phyloP scores from a whole-genome alignment of 2,329 filamentous ascomycete species.

The Plenodomus tracheiphilus region DNA sequence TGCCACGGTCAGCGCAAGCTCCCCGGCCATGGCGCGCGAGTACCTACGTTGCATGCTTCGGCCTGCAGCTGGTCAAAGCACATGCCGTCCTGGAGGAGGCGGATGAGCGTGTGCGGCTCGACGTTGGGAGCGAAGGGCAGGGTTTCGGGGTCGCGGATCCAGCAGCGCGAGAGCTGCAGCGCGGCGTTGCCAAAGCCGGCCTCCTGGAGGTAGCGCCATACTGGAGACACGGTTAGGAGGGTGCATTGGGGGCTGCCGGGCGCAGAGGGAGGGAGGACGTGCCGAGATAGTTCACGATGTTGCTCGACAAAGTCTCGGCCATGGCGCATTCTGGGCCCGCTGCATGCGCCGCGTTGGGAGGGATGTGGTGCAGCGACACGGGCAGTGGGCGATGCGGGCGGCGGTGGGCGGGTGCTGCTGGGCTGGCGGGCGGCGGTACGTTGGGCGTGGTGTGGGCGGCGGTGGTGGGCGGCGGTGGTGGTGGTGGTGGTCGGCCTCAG shows the following conservation, averaged over 20 bases:
- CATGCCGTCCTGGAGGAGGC: conserved; percentile 66
- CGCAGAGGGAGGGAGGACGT: conserved; percentile 4
- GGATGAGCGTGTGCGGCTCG: conserved; percentile 61
- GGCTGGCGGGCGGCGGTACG: not conserved
- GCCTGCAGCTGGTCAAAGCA: conserved; percentile 51
- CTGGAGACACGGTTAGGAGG: conserved; percentile 31
- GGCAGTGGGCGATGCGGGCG: not conserved
- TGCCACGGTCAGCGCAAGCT: conserved; percentile 24
- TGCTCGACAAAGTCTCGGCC: conserved; percentile 54
- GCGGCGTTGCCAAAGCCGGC: conserved; percentile 60
- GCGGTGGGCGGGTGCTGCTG: not conserved
- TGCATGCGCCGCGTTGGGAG: conserved; percentile 7
- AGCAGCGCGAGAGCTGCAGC: conserved; percentile 63
- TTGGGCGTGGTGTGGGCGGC: not conserved
- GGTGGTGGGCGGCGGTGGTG: not conserved
- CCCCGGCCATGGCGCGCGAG: not conserved
- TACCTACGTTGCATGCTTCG: conserved; percentile 39
- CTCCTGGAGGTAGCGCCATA: conserved; percentile 62
- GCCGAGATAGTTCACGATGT: conserved; percentile 68
- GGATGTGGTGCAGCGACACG: not conserved
- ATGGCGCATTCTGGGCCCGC: conserved; percentile 45
- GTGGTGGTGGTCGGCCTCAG: not conserved
- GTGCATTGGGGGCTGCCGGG: conserved; percentile 2
- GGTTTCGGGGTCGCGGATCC: conserved; percentile 64
- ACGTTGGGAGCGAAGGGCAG: conserved; percentile 65